phyloP scores from a whole-genome alignment of 768 basidiomycete genomes.

The Clavulina sp. region DNA sequence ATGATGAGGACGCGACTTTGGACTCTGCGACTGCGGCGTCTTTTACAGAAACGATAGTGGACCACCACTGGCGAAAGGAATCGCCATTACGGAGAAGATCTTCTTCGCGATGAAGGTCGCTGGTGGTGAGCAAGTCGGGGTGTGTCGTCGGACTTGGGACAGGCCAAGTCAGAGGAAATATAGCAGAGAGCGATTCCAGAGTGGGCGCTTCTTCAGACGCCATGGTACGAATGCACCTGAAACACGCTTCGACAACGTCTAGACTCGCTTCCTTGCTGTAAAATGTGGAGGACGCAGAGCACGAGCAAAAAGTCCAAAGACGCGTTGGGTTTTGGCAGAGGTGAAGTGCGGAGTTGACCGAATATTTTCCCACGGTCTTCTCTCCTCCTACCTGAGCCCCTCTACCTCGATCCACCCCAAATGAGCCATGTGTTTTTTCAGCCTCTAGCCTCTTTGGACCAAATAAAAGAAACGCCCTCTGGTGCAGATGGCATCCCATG shows the following conservation, averaged over 20 bases:
- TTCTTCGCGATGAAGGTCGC: slow-evolving; percentile 80
- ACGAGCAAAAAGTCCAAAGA: no score
- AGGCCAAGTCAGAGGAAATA: slow-evolving; percentile 76
- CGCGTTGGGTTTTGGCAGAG: no score
- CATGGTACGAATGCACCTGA: slow-evolving; percentile 28
- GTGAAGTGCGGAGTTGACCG: no score
- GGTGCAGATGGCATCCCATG: slow-evolving; percentile 60
- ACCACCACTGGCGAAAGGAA: slow-evolving; percentile 88
- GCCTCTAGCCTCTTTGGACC: slow-evolving; percentile 66
- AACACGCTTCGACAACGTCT: no score
- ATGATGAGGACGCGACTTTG: slow-evolving; percentile 40
- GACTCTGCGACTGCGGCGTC: slow-evolving; percentile 42
- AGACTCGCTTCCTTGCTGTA: no score
- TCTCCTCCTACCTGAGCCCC: no score
- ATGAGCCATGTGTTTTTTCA: no score
- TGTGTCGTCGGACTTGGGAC: slow-evolving; percentile 67
- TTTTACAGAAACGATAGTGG: slow-evolving; percentile 57
- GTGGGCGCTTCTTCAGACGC: slow-evolving; percentile 35
- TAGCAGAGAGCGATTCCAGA: slow-evolving; percentile 33
- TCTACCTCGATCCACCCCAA: no score
- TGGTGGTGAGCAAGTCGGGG: slow-evolving; percentile 50
- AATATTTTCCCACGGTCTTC: no score
- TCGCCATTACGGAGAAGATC: slow-evolving; percentile 81
- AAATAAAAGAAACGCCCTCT: slow-evolving; percentile 69
- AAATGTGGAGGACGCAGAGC: no score